Base-by-base conservation (phyloP, 2,329 filamentous ascomycete genomes). In the Colletotrichum zoysiae region DNA sequence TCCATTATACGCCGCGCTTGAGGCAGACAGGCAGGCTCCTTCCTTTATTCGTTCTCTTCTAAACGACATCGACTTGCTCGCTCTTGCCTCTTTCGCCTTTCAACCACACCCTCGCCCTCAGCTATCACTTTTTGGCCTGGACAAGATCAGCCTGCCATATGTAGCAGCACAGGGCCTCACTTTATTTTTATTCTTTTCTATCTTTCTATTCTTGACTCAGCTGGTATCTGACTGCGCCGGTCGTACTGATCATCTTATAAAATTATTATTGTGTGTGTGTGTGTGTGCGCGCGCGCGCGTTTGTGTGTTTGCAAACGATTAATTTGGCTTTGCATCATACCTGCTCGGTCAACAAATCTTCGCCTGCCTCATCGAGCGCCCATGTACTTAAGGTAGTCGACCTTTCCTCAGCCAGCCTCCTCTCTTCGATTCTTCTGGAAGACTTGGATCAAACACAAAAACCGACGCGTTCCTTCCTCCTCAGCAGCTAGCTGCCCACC, bases 141-240 rank as follows among this genome's bases (percentile, higher is more conserved):
- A 56, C 55, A 48, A 61, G n/a, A 48, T 23, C 46, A 23, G 5
- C 30, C 26, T 26, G 44, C 46, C 51, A 12, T 18, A 70, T 61
- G 70, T 65, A 70, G 33, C 38, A 59, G 46, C 56, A 70, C 53
- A 70, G 20, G 40, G 42, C 58, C 51, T 59, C 11, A 9, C 55
- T 65, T 46, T 56, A 33, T 68, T 42, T 65, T 46, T 56, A 33
- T 68, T 42, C 58, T 64, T 62, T 66, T 18, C 66, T 61, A 33
- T 44, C 56, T 26, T 64, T 73, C 23, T 60, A 26, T 74, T 73
- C 63, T 67, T 70, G 69, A 73, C 65, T 74, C 72, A 69, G 72
- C 72, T 73, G 69, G 70, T 61, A 50, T 40, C 70, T 71, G 67
- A 73, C 44, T 71, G 67, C 57, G 67, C 70, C 12, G 67, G 70